These are phyloP conservation scores for Balakata baccata DNA, from an alignment of 345 rosid species.

Conservation along the genomic window DNA sequence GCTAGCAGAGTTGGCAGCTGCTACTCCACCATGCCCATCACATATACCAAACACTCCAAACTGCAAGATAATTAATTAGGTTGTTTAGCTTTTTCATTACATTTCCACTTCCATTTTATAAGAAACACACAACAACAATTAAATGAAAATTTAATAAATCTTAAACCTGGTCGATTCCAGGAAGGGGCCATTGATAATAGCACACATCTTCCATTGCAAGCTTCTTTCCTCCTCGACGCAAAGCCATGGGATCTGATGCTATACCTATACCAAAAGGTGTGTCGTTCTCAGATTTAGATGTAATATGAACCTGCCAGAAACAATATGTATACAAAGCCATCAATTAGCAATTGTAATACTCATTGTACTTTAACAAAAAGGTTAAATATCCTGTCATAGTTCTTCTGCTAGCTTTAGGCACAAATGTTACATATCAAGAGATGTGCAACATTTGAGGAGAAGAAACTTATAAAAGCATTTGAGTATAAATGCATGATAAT, in stretches of 20 bases:
- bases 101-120: background rate
- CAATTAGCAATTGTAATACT: background rate
- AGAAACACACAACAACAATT: background rate
- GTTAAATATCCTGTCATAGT: background rate
- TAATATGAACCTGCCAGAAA: conserved; percentile 64
- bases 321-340: background rate
- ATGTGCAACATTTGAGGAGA: too few relatives aligned
- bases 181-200: conserved; percentile 90
- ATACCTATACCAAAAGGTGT: conserved; percentile 76
- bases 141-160: conserved; percentile 22
- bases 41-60: conserved; percentile 93
- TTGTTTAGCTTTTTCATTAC: conserved; percentile 2
- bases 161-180: conserved; percentile 69
- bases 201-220: conserved; percentile 96
- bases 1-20: conserved; percentile 87
- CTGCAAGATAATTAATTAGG: conserved; percentile 39
- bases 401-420: too few relatives aligned
- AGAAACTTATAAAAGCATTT: too few relatives aligned
- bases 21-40: conserved; percentile 96
- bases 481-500: background rate
- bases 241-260: conserved; percentile 94
- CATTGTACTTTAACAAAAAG: background rate
- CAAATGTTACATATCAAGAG: too few relatives aligned
- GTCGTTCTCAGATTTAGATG: conserved; percentile 46
- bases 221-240: conserved; percentile 88